A percentile compares a stretch with the other conserved stretches of the same genome.
Conservation (phyloP, 208 protist genomes). For the Leishmania braziliensis region DNA sequence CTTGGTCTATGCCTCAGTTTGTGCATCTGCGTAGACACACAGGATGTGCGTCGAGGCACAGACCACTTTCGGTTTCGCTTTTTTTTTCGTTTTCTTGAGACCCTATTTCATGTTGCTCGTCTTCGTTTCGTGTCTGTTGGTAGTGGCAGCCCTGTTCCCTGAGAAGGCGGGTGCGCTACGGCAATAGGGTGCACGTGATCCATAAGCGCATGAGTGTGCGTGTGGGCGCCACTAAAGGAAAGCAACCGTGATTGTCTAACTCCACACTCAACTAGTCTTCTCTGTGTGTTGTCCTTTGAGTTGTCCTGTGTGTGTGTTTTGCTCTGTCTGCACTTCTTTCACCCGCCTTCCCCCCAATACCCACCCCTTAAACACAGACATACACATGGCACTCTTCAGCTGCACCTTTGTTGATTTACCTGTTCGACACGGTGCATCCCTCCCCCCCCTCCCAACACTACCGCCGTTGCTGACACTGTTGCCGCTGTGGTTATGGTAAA, state of each 20-base stretch:
- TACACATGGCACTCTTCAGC: too few relatives aligned
- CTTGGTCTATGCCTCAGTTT: background rate
- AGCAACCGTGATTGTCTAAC: background rate
- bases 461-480: background rate
- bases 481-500: background rate
- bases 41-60: background rate
- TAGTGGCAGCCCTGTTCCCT: background rate
- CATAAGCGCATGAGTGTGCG: background rate
- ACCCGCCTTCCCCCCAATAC: background rate
- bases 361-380: background rate
- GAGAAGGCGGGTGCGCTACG: too few relatives aligned
- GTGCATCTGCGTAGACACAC: background rate
- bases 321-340: background rate
- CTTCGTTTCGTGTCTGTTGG: background rate
- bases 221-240: background rate
- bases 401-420: background rate
- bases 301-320: background rate
- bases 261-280: background rate
- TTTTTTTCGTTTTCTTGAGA: conserved; percentile 20
- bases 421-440: background rate
- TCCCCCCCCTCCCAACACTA: background rate
- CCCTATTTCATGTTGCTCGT: conserved; percentile 5
- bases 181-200: too few relatives aligned
- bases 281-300: background rate
- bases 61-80: conserved; percentile 6